Evolutionary conservation across 352 stramenopile species (phyloP), one percentile per base, ranked within the genome.

Genomic region (Pythium myriotylum): DNA sequence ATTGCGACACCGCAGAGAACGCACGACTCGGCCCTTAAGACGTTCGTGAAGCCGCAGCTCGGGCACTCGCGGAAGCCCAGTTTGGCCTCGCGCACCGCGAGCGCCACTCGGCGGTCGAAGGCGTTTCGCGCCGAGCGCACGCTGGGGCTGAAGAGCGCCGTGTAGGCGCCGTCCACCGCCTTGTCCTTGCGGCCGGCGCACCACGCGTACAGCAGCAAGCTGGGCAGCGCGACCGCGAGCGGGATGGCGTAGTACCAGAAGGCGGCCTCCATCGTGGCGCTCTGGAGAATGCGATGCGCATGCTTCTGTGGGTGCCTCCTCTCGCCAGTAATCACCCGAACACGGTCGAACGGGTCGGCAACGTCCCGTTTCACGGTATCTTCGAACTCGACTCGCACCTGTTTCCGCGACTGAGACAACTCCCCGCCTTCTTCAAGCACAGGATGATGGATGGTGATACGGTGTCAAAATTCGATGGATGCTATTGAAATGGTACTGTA

Each of bases 71-170:
- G 39, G 10, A 16, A 47, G 3, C 52, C 52, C 2, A 40, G 52
- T 24, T 50, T 59, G 20, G 52, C 52, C 26, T 59, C 52, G 3
- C 47, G 47, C 5, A 59, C 52, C 16, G 52, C 52, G 37, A 59
- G 16, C 2, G 52, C 52, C 22, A 59, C 39, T 16, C 52, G 52
- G 1, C 52, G 39, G 12, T 59, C 52, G 24, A 59, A 59, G 3
- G 39, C 37, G 19, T 42, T 52, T 3, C 39, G 9, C 41, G 52
- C 52, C 26, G 53, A 32, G 26, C 53, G 52, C 24, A 59, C 40
- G 19, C 53, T 59, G 1, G 53, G 53, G 37, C 53, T 59, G 17
- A 43, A 17, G 14, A 61, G 41, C 29, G 41, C 54, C 3, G 49
- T 27, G 32, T 56, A 56, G 16, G 49, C 49, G 33, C 32, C 49